A percentile compares a stretch with the other conserved stretches of the same genome.
These are phyloP conservation scores for Pythium coloratum DNA, from an alignment of 352 stramenopile genomes.

Conservation along the genomic window DNA sequence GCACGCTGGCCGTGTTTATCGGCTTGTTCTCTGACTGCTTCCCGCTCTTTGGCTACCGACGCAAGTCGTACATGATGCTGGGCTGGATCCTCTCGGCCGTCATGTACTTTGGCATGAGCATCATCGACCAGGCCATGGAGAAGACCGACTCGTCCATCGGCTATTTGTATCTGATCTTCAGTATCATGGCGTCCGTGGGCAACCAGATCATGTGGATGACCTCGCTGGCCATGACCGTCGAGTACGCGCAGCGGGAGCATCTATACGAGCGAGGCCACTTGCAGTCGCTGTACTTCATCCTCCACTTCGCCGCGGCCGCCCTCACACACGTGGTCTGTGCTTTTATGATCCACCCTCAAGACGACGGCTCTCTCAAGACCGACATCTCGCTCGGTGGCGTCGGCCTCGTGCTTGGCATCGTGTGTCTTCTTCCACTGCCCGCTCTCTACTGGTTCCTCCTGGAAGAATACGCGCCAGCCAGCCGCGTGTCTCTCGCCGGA, in stretches of 20 bases:
- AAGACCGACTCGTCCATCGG: not conserved
- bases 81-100: too few relatives aligned
- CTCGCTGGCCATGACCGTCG: slow-evolving; percentile 19
- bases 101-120: too few relatives aligned
- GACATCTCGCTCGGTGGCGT: slow-evolving; percentile 6
- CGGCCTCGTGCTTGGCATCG: slow-evolving; percentile 4
- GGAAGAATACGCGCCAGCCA: slow-evolving; percentile 11
- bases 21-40: too few relatives aligned
- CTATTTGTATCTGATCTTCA: slow-evolving; percentile 7
- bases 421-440: not conserved
- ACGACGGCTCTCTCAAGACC: slow-evolving; percentile 12
- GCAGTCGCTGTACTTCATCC: too few relatives aligned
- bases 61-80: too few relatives aligned
- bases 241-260: too few relatives aligned
- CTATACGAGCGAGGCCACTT: too few relatives aligned
- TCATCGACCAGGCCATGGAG: not conserved
- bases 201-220: slow-evolving; percentile 17
- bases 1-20: slow-evolving; percentile 54
- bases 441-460: slow-evolving; percentile 9
- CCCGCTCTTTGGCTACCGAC: too few relatives aligned
- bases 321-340: slow-evolving; percentile 12
- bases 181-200: too few relatives aligned
- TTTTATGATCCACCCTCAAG: slow-evolving; percentile 11
- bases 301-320: slow-evolving; percentile 11
- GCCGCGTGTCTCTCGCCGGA: too few relatives aligned